Evolutionary conservation across 495 filamentous ascomycete genomes (phyloP), one percentile per base, ranked within the genome.

Genomic region (Trypethelium eluteriae): DNA sequence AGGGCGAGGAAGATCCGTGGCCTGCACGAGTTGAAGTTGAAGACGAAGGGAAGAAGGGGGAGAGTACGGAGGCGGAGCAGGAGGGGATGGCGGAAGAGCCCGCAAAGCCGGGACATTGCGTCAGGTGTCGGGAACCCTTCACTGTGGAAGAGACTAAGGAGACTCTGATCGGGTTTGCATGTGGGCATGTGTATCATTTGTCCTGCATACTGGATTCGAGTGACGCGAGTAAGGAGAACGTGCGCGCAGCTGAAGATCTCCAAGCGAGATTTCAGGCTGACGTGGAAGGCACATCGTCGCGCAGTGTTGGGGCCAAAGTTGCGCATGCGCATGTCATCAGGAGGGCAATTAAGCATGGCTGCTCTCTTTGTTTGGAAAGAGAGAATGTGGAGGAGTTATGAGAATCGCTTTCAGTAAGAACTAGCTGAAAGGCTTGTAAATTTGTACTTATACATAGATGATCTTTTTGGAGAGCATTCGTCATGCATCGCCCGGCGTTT

Each of bases 161-260:
- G 68, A 89, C 90, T 7, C 84, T 98, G 9, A 83, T 98, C 7
- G 92, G 90, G 39, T 98, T 97, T 69, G 89, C 90, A 4, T 98
- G 94, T 75, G 88, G 90, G 0, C 93, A 98, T 72, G 83, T 93
- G 39, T 98, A 93, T 77, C 94, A 98, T 70, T 80, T 97, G 6
- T 81, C 85, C 9, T 94, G 96, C 72, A 77, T 98, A 14, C 82
- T 90, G 1, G 77, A 68, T 72, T 70, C 63, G 39, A 72, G 41
- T 62, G 81, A 56, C 61, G 73, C 64, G 39, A 77, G 79, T 11
- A 70, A 77, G 5, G 77, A 79, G 1, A 75, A 77, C 34, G 79
- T 78, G 47, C 67, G 78, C 10, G 76, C 70, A 0, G 82, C 79
- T 41, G 79, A 77, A 34, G 75, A 76, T 25, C 75, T 77, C 34